Evolutionary conservation across 2,329 filamentous ascomycete genomes (phyloP), one percentile per base, ranked within the genome.

Genomic region (Corinectria fuckeliana): DNA sequence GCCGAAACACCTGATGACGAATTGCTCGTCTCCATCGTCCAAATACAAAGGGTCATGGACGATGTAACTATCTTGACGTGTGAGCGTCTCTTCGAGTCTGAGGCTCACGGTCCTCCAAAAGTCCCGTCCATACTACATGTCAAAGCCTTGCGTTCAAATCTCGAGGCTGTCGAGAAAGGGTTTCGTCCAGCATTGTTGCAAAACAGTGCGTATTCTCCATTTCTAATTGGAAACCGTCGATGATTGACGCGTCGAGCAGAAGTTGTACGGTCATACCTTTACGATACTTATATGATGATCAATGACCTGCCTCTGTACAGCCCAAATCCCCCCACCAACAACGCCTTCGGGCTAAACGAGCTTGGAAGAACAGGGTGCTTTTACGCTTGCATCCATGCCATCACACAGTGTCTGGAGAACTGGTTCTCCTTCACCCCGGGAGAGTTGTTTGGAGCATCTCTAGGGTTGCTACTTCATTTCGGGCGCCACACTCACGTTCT

Each of bases 1-100:
- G 75, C 76, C 3, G 81, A 85, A 58, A 76, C 72, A 20, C 72
- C 76, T 0, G 76, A 77, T 1, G 85, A 88, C 67, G 72, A 74
- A 21, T 57, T 82, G 2, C 75, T 87, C 3, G 76, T 79, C 2
- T 66, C 71, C 1, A 74, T 78, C 32, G 77, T 77, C 36, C 77
- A 74, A 18, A 72, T 76, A 18, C 41, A n/a, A 67, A 75, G 53
- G 56, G 34, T 65, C 32, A 50, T 56, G 28, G 60, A 60, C 18
- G 57, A 57, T 72, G 9, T 68, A 56, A 28, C 64, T 63, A 32
- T 60, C 59, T 65, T 60, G 44, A 71, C 67, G n/a, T 34, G 56
- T 59, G 10, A 55, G 61, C 16, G 71, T 18, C 26, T 50, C 5
- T 42, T 38, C 13, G 54, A 62, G n/a, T 23, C 48, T 14, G 59